Conservation (phyloP, 148 eudicot species). For the Fallopia convolvulus region DNA sequence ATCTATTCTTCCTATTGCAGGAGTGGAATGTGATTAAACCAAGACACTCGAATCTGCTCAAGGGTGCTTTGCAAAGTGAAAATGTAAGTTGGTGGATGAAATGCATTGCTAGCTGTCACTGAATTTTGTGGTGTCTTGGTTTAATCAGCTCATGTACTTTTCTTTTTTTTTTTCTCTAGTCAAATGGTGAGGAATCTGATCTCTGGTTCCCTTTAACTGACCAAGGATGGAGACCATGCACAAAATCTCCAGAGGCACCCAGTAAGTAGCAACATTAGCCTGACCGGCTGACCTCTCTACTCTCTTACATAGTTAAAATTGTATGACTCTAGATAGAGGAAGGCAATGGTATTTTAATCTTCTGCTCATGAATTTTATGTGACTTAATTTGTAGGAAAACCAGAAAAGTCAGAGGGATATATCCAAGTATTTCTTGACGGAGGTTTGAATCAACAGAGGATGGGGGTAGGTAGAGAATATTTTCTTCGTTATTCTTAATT, state of each 20-base stretch:
- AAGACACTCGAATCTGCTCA: slow-evolving; percentile 63
- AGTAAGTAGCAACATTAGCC: slow-evolving; percentile 35
- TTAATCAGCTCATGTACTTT: background rate
- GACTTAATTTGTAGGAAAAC: slow-evolving; percentile 44
- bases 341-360: background rate
- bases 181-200: slow-evolving; percentile 52
- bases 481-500: background rate
- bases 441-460: slow-evolving; percentile 94
- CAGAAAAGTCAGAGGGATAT: slow-evolving; percentile 72
- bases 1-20: slow-evolving; percentile 30
- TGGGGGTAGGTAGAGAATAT: slow-evolving; percentile 63
- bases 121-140: background rate
- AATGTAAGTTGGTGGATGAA: slow-evolving; percentile 44
- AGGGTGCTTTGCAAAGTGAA: slow-evolving; percentile 63
- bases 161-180: slow-evolving; percentile 25
- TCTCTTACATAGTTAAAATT: background rate
- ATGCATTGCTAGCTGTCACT: background rate
- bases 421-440: slow-evolving; percentile 95
- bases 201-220: slow-evolving; percentile 73
- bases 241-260: slow-evolving; percentile 25
- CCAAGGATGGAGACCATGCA: slow-evolving; percentile 84
- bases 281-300: background rate
- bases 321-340: background rate
- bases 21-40: slow-evolving; percentile 75
- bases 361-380: slow-evolving; percentile 9